Percentiles rank a stretch among this genome's conserved stretches.
These are phyloP conservation scores for Scutellaria baicalensis DNA, from an alignment of 257 asterid species.

Conservation along the genomic window DNA sequence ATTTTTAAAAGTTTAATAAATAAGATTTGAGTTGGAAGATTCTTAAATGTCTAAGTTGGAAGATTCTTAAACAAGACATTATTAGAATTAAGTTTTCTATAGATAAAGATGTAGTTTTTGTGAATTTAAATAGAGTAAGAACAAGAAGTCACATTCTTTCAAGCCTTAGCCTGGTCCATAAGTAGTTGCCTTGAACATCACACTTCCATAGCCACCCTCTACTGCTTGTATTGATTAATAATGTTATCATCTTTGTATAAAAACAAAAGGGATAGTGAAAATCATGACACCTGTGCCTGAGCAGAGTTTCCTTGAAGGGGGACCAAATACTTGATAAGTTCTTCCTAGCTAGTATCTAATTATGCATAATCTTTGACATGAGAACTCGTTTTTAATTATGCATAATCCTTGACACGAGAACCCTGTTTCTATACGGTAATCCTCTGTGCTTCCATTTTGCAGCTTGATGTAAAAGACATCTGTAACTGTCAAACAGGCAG, in stretches of 20 bases:
- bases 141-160: conserved; percentile 10
- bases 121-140: conserved; percentile 2
- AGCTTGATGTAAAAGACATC: background rate
- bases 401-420: background rate
- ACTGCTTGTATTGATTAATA: conserved; percentile 15
- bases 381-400: background rate
- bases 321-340: background rate
- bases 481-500: background rate
- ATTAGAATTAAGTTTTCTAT: background rate
- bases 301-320: background rate
- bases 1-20: too few relatives aligned
- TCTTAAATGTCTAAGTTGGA: too few relatives aligned
- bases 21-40: background rate
- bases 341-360: background rate
- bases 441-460: background rate
- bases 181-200: conserved; percentile 1
- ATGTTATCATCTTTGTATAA: background rate
- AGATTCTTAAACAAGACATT: background rate
- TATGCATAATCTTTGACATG: background rate
- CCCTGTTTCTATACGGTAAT: background rate
- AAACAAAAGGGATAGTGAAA: background rate
- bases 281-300: background rate
- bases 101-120: background rate
- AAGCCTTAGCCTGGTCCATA: conserved; percentile 11
- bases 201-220: background rate